Evolutionary conservation across 345 rosid species (phyloP).

Genomic region (Alliaria petiolata): DNA sequence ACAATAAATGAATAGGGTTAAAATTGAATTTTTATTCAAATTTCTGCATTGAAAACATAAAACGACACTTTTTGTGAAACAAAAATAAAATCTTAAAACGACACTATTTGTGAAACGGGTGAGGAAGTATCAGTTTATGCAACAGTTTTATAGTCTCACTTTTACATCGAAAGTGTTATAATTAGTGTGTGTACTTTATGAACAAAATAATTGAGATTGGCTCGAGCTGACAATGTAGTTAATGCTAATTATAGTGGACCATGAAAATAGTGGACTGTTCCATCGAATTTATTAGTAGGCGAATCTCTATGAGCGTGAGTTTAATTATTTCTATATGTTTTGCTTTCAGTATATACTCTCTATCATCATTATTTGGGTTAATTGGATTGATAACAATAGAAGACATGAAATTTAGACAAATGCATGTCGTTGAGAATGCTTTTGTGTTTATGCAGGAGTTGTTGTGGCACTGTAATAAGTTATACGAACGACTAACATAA

Average conservation of each 20-base stretch:
- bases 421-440: background rate
- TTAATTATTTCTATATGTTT: background rate
- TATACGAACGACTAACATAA: too few relatives aligned
- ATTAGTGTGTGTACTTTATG: background rate
- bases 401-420: background rate
- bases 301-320: background rate
- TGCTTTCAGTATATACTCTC: background rate
- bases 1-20: too few relatives aligned
- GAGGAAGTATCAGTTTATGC: too few relatives aligned
- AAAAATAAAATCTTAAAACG: background rate
- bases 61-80: too few relatives aligned
- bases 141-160: background rate
- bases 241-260: constrained; percentile 26
- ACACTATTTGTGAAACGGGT: too few relatives aligned
- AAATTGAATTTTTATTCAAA: too few relatives aligned
- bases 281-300: background rate
- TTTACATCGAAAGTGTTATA: background rate
- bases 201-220: constrained; percentile 10
- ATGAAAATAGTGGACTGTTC: constrained; percentile 10
- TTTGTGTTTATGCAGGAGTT: too few relatives aligned
- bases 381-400: background rate
- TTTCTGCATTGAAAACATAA: too few relatives aligned
- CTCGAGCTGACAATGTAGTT: constrained; percentile 17
- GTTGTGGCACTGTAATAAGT: too few relatives aligned
- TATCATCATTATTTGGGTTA: background rate